phyloP scores from a whole-genome alignment of 441 rosid species.

The Euphorbia corollata region DNA sequence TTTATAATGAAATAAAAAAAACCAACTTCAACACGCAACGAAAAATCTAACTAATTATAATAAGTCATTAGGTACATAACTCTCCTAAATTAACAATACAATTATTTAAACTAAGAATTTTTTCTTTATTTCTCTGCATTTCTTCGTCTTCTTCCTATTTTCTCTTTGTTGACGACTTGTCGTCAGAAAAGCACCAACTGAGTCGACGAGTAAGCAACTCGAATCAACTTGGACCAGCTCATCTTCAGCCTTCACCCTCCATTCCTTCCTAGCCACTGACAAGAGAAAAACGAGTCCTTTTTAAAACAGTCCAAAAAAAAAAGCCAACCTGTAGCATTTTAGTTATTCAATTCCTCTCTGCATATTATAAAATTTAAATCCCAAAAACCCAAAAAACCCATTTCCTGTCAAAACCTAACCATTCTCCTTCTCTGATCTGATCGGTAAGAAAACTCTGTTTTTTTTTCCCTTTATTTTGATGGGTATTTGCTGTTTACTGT shows the following conservation, averaged over 20 bases:
- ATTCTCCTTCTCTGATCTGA: slow-evolving; percentile 5
- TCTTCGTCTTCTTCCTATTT: no score
- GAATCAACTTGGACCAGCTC: slow-evolving; percentile 8
- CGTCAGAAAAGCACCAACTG: neutral
- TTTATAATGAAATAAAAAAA: no score
- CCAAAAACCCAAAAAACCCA: no score
- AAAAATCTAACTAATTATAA: no score
- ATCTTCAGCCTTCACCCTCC: neutral
- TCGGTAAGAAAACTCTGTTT: neutral
- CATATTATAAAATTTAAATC: neutral
- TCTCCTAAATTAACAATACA: no score
- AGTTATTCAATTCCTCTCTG: neutral
- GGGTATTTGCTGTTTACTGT: neutral
- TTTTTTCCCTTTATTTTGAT: slow-evolving; percentile 4
- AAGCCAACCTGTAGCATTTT: slow-evolving; percentile 9
- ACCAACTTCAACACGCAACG: no score
- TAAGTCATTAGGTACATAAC: no score
- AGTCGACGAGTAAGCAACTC: slow-evolving; percentile 15
- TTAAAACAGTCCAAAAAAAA: slow-evolving; percentile 27
- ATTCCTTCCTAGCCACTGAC: slow-evolving; percentile 16
- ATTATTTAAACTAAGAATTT: no score
- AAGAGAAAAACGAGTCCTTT: neutral
- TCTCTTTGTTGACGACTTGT: neutral
- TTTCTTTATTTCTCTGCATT: no score
- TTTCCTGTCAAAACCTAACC: neutral